Percentiles rank a stretch among this genome's conserved stretches.
Conservation (phyloP, 345 rosid species). For the Gossypium anomalum region DNA sequence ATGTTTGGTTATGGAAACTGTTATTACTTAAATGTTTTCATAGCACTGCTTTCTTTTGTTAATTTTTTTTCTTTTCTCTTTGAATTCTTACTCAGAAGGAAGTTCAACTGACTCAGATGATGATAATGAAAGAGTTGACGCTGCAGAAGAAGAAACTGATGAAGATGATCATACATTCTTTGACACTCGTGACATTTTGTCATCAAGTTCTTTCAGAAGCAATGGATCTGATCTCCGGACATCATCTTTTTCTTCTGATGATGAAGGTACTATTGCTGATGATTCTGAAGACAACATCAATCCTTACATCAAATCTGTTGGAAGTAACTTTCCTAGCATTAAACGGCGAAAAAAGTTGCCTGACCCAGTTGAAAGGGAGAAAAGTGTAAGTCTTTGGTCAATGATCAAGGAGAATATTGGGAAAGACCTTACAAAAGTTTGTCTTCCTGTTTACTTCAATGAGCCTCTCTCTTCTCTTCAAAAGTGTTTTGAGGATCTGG, state of each 20-base stretch:
- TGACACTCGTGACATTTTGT: constrained; percentile 93
- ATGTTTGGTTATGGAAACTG: not conserved
- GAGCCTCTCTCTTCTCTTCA: constrained; percentile 97
- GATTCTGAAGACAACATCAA: constrained; percentile 68
- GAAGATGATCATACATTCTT: constrained; percentile 84
- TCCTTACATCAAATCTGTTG: constrained; percentile 62
- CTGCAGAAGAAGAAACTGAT: constrained; percentile 90
- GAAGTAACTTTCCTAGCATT: constrained; percentile 56
- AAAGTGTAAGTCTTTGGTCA: constrained; percentile 95
- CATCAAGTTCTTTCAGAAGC: constrained; percentile 88
- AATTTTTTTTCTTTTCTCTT: constrained; percentile 9
- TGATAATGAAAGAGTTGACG: constrained; percentile 84
- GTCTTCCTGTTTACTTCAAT: constrained; percentile 98
- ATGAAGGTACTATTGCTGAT: constrained; percentile 38
- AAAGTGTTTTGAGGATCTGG: constrained; percentile 96
- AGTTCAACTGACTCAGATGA: constrained; percentile 74
- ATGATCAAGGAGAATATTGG: constrained; percentile 99
- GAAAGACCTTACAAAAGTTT: constrained; percentile 95
- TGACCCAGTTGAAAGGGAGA: constrained; percentile 87
- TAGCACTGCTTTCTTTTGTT: not conserved
- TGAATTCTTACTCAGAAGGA: constrained; percentile 49
- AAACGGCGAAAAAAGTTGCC: constrained; percentile 91
- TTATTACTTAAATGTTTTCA: not conserved
- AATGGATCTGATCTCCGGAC: constrained; percentile 76
- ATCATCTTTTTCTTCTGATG: constrained; percentile 84